Evolutionary conservation across 2,329 filamentous ascomycete genomes (phyloP), one percentile per base, ranked within the genome.

Genomic region (Calycina marina): DNA sequence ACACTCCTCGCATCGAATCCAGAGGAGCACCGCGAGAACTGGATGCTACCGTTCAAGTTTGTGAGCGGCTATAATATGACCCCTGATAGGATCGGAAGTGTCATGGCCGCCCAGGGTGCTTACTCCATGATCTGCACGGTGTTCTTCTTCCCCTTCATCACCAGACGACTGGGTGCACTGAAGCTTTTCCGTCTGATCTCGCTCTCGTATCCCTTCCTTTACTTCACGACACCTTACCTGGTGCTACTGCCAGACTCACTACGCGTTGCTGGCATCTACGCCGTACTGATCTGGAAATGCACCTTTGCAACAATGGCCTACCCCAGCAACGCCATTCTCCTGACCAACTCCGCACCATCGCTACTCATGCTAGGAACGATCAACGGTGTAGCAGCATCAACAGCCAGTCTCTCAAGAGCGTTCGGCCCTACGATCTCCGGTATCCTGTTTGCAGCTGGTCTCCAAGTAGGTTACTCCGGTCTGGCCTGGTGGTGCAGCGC

Each of bases 401-500:
- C 83, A 2, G 90, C 90, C 4, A 93, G 85, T 51, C 61, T 94
- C 28, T 86, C 78, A 53, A 72, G 90, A 34, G 85, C 85, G 0
- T 77, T 94, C 40, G 88, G 88, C 0, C 90, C 90, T 2, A 86
- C 83, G 0, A 61, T 94, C 3, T 92, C 86, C 3, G 90, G 90
- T 2, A 61, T 85, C 16, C 66, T 96, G 14, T 92, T 93, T 56
- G 72, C 84, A 4, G 62, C 77, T 32, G 90, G 90, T 31, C 67
- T 92, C 20, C 67, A 74, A 42, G 67, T 76, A 5, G 85, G 86
- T 20, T 88, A 84, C 52, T 88, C 85, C 4, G 85, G 85, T 13
- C 64, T 94, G 18, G 79, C 85, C 1, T 98, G 90, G 88, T 98
- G 90, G 90, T 76, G 75, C 40, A 86, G 78, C 42, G 83, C 79